Base-by-base conservation (phyloP, 345 rosid genomes). In the Jatropha curcas region DNA sequence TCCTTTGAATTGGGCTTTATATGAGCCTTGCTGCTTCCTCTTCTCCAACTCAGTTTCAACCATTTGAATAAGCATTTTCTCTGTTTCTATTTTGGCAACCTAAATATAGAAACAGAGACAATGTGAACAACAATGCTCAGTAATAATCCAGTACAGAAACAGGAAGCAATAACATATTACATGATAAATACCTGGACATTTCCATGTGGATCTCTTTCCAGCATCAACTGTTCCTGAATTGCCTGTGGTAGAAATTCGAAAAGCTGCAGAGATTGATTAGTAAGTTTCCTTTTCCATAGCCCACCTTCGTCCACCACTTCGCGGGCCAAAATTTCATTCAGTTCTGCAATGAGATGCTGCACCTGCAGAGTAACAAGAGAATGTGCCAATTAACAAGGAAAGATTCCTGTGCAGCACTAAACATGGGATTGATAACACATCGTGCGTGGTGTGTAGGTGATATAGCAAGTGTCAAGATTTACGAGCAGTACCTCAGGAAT, bases 151-250 rank as follows among this genome's bases (percentile, higher is more conserved):
- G 25, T 0, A 70, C 8, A 59, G 56, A 74, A 70, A n/a, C 37
- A 64, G 33, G 59, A 45, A 52, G 25, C 4, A 19, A 56, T 61
- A 46, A 45, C 16, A 20, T 16, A 39, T 55, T 20, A 12, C 11
- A 51, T 60, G 43, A 58, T 50, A 84, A 28, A 52, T 75, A 89
- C 99, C 98, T 95, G 99, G 72, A 95, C 99, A 77, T 95, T 95
- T 80, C 99, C 99, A 83, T 95, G 99, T 43, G 98, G 99, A 84
- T 95, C 99, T 84, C 99, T 88, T 82, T 95, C 99, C 77, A 95
- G 97, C 88, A 95, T 79, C 78, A 95, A 72, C 73, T 95, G 99
- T 82, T 95, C 96, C 75, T 87, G 97, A 81, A 92, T 95, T 74
- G 93, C 88, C 71, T 67, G 83, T 28, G 99, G 99, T 71, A 95